These are phyloP conservation scores for Taiozyma sp. DNA, from an alignment of 1,139 yeast species.

Conservation along the genomic window DNA sequence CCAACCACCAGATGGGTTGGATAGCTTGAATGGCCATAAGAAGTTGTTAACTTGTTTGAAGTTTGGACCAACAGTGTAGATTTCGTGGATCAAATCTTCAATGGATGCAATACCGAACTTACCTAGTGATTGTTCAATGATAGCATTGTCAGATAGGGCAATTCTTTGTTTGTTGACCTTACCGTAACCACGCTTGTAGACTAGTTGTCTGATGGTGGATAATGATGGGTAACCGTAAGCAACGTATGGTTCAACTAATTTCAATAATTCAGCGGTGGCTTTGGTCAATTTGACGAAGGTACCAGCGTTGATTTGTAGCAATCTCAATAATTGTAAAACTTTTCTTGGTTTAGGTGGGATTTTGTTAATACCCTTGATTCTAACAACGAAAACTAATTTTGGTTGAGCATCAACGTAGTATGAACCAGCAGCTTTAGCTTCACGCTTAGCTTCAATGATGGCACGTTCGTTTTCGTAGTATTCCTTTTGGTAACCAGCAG, in stretches of 20 bases:
- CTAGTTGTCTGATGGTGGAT: conserved; percentile 91
- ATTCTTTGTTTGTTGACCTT: conserved; percentile 99
- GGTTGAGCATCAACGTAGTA: conserved; percentile 98
- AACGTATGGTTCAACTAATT: conserved; percentile 98
- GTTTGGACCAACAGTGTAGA: conserved; percentile 98
- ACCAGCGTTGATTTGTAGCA: conserved; percentile 98
- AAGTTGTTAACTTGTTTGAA: conserved; percentile 99
- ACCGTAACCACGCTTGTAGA: conserved; percentile 99
- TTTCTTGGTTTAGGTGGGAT: conserved; percentile 99
- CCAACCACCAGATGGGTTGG: conserved; percentile 99
- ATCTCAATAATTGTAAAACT: conserved; percentile 96
- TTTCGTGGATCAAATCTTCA: conserved; percentile 99
- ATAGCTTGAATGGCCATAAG: conserved; percentile 99
- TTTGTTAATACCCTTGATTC: conserved; percentile 99
- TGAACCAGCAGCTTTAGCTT: conserved; percentile 93
- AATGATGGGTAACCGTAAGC: conserved; percentile 99
- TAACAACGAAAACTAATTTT: conserved; percentile 93
- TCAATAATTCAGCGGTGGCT: conserved; percentile 96
- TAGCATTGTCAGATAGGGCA: conserved; percentile 88
- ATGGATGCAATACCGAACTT: conserved; percentile 94
- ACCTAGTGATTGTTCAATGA: conserved; percentile 92
- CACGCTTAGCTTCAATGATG: conserved; percentile 88
- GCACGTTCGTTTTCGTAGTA: conserved; percentile 95
- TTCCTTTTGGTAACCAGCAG: conserved; percentile 97
- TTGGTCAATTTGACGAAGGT: conserved; percentile 97